Evolutionary conservation across 1,284 basidiomycete species (phyloP).

Genomic region (Apiotrichum veenhuisii): DNA sequence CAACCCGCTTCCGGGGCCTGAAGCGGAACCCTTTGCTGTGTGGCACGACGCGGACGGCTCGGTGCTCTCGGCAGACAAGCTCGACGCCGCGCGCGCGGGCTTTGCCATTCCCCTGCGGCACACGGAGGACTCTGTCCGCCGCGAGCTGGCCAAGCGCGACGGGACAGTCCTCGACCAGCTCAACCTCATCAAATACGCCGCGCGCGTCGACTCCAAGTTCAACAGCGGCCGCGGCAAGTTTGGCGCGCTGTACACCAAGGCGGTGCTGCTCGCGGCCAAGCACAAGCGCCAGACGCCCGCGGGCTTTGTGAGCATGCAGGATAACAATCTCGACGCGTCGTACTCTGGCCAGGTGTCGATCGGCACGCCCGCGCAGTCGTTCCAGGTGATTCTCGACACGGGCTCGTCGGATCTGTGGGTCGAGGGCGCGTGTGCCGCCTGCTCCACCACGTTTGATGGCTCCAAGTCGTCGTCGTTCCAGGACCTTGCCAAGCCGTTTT

Average conservation of each 20-base stretch:
- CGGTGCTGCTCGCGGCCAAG: constrained; percentile 3
- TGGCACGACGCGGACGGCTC: not conserved
- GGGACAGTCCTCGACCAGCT: constrained; percentile 9
- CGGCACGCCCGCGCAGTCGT: constrained; percentile 52
- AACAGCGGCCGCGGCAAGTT: constrained; percentile 30
- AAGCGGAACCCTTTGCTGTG: constrained; percentile 12
- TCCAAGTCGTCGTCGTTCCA: constrained; percentile 18
- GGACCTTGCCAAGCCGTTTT: constrained; percentile 30
- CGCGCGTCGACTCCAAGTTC: constrained; percentile 37
- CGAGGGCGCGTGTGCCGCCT: constrained; percentile 22
- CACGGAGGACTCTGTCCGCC: constrained; percentile 12
- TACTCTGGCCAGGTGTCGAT: constrained; percentile 44
- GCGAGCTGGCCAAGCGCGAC: constrained; percentile 27
- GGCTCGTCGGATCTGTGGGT: constrained; percentile 58
- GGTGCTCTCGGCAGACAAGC: not conserved
- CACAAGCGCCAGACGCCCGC: constrained; percentile 1
- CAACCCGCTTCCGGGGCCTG: constrained; percentile 14
- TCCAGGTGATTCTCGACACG: constrained; percentile 59
- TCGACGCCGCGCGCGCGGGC: not conserved
- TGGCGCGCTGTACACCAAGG: constrained; percentile 16
- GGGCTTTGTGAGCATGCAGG: constrained; percentile 8
- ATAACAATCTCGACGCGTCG: constrained; percentile 47
- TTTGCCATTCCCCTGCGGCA: constrained; percentile 29
- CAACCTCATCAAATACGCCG: constrained; percentile 35
- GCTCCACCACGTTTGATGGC: constrained; percentile 19